Conservation (phyloP, 768 basidiomycete species). For the Lentinus brumalis region DNA sequence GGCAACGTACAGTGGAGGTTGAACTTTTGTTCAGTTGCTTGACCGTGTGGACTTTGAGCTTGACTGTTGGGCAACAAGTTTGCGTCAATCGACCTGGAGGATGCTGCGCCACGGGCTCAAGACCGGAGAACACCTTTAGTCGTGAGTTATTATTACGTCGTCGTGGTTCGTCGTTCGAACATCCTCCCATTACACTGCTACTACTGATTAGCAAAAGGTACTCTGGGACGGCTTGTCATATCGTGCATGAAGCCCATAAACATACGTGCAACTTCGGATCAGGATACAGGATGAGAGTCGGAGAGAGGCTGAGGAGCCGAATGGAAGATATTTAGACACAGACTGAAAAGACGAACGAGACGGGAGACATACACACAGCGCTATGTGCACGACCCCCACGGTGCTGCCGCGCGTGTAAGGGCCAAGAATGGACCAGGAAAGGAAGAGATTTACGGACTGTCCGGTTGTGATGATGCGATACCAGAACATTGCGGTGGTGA, state of each 20-base stretch:
- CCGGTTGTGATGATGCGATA: constrained; percentile 6
- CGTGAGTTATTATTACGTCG: not conserved
- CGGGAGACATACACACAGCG: constrained; percentile 3
- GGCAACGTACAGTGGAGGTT: too few relatives aligned
- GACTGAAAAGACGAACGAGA: not conserved
- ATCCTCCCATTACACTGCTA: constrained; percentile 28
- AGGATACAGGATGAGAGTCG: constrained; percentile 18
- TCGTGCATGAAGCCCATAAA: constrained; percentile 31
- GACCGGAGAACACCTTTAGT: not conserved
- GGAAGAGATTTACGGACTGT: constrained; percentile 12
- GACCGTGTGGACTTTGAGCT: too few relatives aligned
- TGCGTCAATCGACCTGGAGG: too few relatives aligned
- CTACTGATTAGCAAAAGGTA: constrained; percentile 26
- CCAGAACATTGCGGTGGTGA: not conserved
- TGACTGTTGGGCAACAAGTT: too few relatives aligned
- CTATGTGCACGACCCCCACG: constrained; percentile 5
- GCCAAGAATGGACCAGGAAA: constrained; percentile 20
- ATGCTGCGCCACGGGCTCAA: not conserved
- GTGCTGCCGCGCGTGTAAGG: constrained; percentile 11
- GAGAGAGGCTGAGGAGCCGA: constrained; percentile 11
- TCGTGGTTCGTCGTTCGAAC: constrained; percentile 13
- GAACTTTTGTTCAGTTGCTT: too few relatives aligned
- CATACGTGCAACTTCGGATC: constrained; percentile 28
- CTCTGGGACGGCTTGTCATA: constrained; percentile 28
- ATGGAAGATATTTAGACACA: constrained; percentile 14